phyloP scores from a whole-genome alignment of 352 stramenopile species.

The Globisporangium heterothallicum region DNA sequence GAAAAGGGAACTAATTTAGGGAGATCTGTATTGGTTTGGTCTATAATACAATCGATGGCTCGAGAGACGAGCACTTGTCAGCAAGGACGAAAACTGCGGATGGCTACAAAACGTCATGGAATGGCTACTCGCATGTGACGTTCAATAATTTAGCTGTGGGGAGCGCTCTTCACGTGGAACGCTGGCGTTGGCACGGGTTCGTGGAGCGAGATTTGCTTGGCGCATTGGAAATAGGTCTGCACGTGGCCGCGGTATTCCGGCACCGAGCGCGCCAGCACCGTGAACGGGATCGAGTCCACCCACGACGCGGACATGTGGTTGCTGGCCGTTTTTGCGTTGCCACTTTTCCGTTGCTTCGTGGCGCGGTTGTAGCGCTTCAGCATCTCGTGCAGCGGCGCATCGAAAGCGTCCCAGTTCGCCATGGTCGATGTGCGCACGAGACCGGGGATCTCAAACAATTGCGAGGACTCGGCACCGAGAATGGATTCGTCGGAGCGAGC shows the following conservation, averaged over 20 bases:
- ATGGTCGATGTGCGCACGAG: conserved; percentile 34
- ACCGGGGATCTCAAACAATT: conserved; percentile 69
- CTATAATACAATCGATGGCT: no score
- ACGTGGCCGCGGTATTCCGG: conserved; percentile 66
- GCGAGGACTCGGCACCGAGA: conserved; percentile 51
- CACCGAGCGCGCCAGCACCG: conserved; percentile 41
- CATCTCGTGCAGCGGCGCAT: conserved; percentile 49
- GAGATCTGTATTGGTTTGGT: no score
- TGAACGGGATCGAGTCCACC: conserved; percentile 36
- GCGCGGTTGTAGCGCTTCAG: conserved; percentile 42
- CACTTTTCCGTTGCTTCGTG: conserved; percentile 23
- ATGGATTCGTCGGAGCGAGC: conserved; percentile 69
- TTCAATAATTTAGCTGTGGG: conserved; percentile 1
- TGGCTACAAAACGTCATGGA: background rate
- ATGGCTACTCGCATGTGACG: background rate
- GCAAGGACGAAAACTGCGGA: no score
- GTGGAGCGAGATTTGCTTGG: conserved; percentile 52
- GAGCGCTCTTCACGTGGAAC: conserved; percentile 36
- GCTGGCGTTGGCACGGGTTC: conserved; percentile 54
- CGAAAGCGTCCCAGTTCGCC: conserved; percentile 57
- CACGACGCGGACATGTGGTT: conserved; percentile 20
- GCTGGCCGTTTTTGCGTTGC: background rate
- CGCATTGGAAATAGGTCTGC: conserved; percentile 52
- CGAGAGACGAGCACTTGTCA: no score
- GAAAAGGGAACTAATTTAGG: no score